phyloP scores from a whole-genome alignment of 2,329 filamentous ascomycete species.

The Myotisia sp. region DNA sequence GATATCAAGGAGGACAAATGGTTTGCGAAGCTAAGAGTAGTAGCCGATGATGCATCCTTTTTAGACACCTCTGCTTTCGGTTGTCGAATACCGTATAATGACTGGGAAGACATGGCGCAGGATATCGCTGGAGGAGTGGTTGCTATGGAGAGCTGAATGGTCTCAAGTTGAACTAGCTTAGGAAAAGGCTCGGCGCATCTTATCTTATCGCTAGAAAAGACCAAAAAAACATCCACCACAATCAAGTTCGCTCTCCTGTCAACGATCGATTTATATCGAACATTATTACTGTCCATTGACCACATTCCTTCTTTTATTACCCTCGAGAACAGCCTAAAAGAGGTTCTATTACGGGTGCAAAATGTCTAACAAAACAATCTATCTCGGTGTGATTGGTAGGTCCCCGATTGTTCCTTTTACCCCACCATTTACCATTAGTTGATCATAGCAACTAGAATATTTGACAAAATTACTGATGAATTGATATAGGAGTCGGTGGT shows the following conservation, averaged over 20 bases:
- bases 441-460: neutral
- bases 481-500: conserved; percentile 61
- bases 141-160: neutral
- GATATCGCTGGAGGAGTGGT: conserved; percentile 7
- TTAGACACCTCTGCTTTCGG: conserved; percentile 47
- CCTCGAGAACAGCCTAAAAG: neutral
- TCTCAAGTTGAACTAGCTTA: neutral
- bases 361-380: conserved; percentile 26
- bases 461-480: conserved; percentile 3
- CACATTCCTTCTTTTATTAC: too few species aligned
- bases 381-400: conserved; percentile 31
- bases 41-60: conserved; percentile 54
- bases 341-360: conserved; percentile 1
- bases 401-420: conserved; percentile 1
- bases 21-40: conserved; percentile 71
- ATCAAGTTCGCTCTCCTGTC: neutral
- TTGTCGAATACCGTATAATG: conserved; percentile 61
- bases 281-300: too few species aligned
- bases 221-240: neutral
- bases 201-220: conserved; percentile 2
- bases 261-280: neutral
- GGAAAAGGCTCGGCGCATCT: neutral
- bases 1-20: conserved; percentile 72
- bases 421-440: neutral
- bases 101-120: conserved; percentile 5